These are phyloP conservation scores for Colletotrichum endophyticum DNA, from an alignment of 2,329 filamentous ascomycete genomes.

Conservation along the genomic window DNA sequence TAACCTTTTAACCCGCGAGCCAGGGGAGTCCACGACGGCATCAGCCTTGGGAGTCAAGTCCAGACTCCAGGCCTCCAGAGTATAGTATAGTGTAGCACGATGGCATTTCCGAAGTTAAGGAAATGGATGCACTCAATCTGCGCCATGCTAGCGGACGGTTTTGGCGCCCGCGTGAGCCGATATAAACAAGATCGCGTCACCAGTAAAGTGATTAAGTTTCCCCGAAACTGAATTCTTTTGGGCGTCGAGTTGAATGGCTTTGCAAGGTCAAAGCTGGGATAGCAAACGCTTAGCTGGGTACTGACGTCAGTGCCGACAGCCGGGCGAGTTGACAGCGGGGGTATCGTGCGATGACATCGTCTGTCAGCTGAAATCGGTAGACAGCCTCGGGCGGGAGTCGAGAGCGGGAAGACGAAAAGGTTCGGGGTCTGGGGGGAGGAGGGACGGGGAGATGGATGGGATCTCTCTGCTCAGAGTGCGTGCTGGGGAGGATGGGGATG, in stretches of 20 bases:
- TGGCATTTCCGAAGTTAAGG: neutral
- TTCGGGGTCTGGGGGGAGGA: neutral
- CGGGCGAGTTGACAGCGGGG: slow-evolving; percentile 7
- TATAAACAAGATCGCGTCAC: slow-evolving; percentile 9
- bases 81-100: neutral
- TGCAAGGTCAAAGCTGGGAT: slow-evolving; percentile 18
- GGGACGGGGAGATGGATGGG: neutral
- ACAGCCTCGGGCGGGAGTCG: slow-evolving; percentile 6
- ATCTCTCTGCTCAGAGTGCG: neutral
- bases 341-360: slow-evolving; percentile 13
- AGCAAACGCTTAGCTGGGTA: neutral
- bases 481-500: neutral
- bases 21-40: neutral
- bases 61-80: neutral
- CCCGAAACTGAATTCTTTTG: slow-evolving; percentile 1
- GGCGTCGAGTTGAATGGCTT: slow-evolving; percentile 2
- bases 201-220: slow-evolving; percentile 5
- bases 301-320: slow-evolving; percentile 15
- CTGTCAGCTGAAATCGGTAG: slow-evolving; percentile 17
- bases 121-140: neutral
- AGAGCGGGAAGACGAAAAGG: neutral
- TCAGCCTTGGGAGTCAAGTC: neutral
- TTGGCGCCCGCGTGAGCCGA: neutral
- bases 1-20: neutral
- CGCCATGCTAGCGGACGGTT: neutral